phyloP scores from a whole-genome alignment of 2,329 filamentous ascomycete species.

The Fusarium tuaranense region DNA sequence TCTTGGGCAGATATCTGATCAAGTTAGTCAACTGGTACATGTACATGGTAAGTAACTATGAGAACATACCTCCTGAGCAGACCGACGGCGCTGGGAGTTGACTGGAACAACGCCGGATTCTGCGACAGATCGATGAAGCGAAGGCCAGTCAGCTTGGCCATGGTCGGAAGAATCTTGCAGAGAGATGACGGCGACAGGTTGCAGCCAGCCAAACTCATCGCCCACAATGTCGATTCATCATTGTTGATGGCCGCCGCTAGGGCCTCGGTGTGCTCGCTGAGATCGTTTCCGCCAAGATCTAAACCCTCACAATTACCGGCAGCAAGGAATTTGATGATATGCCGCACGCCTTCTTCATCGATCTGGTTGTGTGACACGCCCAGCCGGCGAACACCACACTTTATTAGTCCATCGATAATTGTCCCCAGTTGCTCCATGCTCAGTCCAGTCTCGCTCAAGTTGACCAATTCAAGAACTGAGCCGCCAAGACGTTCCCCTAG shows the following conservation, averaged over 20 bases:
- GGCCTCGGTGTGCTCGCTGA: constrained; percentile 65
- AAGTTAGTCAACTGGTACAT: constrained; percentile 14
- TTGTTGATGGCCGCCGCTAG: constrained; percentile 66
- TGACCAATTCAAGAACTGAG: constrained; percentile 81
- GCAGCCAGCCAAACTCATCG: constrained; percentile 87
- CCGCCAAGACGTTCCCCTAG: constrained; percentile 83
- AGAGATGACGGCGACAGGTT: constrained; percentile 80
- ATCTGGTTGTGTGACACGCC: constrained; percentile 87
- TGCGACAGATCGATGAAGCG: constrained; percentile 94
- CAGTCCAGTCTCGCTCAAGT: constrained; percentile 83
- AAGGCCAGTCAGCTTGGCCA: constrained; percentile 78
- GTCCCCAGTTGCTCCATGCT: constrained; percentile 76
- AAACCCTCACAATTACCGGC: constrained; percentile 86
- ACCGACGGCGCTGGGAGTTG: constrained; percentile 77
- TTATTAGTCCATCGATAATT: constrained; percentile 84
- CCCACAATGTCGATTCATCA: constrained; percentile 74
- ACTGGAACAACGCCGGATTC: constrained; percentile 83
- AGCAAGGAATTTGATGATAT: constrained; percentile 81
- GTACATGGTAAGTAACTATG: background rate
- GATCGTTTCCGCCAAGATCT: constrained; percentile 88
- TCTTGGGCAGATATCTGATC: constrained; percentile 78
- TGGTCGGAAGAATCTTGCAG: constrained; percentile 78
- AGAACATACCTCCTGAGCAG: constrained; percentile 76
- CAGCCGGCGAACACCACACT: constrained; percentile 81
- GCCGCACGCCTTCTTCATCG: constrained; percentile 77